A percentile compares a stretch with the other conserved stretches of the same genome.
These are phyloP conservation scores for Acer yangbiense DNA, from an alignment of 345 rosid genomes.

Conservation along the genomic window DNA sequence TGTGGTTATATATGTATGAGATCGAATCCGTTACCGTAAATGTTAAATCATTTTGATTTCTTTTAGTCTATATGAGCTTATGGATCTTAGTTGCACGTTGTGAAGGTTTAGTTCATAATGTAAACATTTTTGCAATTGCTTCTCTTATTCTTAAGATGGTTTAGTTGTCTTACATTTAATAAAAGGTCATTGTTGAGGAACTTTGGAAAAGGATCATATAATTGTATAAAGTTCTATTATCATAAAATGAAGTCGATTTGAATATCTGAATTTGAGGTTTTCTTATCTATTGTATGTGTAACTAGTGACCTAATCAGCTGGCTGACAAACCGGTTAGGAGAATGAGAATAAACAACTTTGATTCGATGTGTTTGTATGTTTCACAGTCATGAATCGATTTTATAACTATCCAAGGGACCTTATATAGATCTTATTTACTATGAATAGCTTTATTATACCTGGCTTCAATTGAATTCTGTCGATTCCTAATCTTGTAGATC, in stretches of 20 bases:
- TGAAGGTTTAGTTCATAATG: neutral
- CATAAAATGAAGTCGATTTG: slow-evolving; percentile 2
- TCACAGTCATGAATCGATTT: neutral
- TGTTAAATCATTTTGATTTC: neutral
- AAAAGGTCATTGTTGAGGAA: neutral
- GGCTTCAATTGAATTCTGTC: neutral
- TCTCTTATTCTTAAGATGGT: slow-evolving; percentile 7
- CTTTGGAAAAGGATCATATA: slow-evolving; percentile 1
- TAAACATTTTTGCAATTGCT: neutral
- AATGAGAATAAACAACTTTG: neutral
- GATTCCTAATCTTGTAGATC: neutral
- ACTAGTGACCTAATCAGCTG: neutral
- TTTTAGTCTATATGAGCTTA: neutral
- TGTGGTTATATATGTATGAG: too few relatives aligned
- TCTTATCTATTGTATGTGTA: neutral
- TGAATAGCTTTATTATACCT: neutral
- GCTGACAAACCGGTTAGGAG: neutral
- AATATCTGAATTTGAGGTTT: neutral
- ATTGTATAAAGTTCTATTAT: neutral
- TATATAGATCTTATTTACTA: neutral
- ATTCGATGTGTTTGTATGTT: neutral
- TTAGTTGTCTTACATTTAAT: neutral
- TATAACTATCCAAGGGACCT: neutral
- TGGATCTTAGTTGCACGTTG: neutral
- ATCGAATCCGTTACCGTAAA: too few relatives aligned